Conservation (phyloP, 78 protist genomes). For the Parvularia atlantis region DNA sequence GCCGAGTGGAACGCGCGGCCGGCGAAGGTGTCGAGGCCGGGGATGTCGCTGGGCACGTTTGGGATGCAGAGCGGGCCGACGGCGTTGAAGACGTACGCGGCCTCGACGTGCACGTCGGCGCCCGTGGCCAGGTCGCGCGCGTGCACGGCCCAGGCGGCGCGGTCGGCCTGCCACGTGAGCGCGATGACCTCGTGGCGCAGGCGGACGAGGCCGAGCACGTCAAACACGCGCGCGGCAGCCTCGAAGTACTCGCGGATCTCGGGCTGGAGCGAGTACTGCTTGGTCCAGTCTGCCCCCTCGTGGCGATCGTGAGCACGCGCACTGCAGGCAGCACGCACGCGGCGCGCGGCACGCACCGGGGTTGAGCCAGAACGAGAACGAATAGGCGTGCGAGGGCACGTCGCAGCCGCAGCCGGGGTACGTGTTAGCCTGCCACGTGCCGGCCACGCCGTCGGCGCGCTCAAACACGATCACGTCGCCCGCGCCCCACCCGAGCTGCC, state of each 20-base stretch:
- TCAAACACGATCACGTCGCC: slow-evolving; percentile 4
- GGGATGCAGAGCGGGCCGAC: slow-evolving; percentile 16
- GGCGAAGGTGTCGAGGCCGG: slow-evolving; percentile 4
- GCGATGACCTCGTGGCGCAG: no score
- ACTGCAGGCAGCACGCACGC: no score
- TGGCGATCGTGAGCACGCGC: not conserved
- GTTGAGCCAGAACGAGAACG: slow-evolving; percentile 13
- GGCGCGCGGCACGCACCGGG: no score
- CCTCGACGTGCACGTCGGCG: no score
- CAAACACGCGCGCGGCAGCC: no score
- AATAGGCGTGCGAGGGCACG: slow-evolving; percentile 8
- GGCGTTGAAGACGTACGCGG: no score
- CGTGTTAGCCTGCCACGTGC: slow-evolving; percentile 19
- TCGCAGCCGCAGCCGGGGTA: slow-evolving; percentile 39
- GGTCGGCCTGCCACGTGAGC: no score
- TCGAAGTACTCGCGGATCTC: slow-evolving; percentile 1
- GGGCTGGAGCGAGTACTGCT: slow-evolving; percentile 6
- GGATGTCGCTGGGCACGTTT: not conserved
- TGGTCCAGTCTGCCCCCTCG: slow-evolving; percentile 5
- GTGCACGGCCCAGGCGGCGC: no score
- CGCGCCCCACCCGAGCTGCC: no score
- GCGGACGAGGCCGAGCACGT: no score
- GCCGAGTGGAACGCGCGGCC: slow-evolving; percentile 23
- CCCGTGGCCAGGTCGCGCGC: no score
- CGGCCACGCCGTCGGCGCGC: slow-evolving; percentile 1